Base-by-base conservation (phyloP, 805 yeast species). In the Danielia reshetovae region DNA sequence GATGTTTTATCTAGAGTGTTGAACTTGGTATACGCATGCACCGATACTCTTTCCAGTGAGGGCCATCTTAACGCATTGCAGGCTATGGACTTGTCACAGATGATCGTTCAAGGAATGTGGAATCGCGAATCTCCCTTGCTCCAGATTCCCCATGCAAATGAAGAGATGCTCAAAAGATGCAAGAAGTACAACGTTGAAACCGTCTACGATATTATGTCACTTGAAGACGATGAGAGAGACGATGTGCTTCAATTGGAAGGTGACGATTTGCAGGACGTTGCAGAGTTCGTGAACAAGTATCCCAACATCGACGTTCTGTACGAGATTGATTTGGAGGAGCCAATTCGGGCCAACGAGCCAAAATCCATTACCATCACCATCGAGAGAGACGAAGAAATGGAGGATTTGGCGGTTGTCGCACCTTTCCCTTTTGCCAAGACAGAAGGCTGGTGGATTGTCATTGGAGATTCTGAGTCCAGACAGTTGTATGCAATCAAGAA, bases 91-190 rank as follows among this genome's bases (percentile, higher is more conserved):
- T 54, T 88, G 33, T 73, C 84, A 2, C 98, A 93, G 54, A 85
- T 87, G 94, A 60, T 86, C 5, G 76, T 82, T 1, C 97, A 90
- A 55, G 94, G 84, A 1, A 65, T 85, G 17, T 87, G 96, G 95
- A 85, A 78, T 45, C 68, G 77, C 6, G 95, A 85, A 36, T 75
- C 75, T 31, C 81, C 93, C 2, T 68, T 90, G 50, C 76, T 74
- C 48, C 98, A 90, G 58, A 67, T 90, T 23, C 98, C 98, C 2
- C 72, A 65, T 47, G 75, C 88, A 34, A 53, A 48, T 27, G 65
- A 65, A 29, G 70, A 58, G 1, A 68, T 79, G 10, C 54, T 86
- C 25, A 58, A 61, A 14, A 66, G 82, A 30, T 82, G 93, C 51
- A 48, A 60, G 24, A 63, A 68, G 27, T 62, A 63, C 36, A 60